A percentile compares a stretch with the other conserved stretches of the same genome.
These are phyloP conservation scores for Fusarium guadeloupense DNA, from an alignment of 2,329 filamentous ascomycete species.

Conservation along the genomic window DNA sequence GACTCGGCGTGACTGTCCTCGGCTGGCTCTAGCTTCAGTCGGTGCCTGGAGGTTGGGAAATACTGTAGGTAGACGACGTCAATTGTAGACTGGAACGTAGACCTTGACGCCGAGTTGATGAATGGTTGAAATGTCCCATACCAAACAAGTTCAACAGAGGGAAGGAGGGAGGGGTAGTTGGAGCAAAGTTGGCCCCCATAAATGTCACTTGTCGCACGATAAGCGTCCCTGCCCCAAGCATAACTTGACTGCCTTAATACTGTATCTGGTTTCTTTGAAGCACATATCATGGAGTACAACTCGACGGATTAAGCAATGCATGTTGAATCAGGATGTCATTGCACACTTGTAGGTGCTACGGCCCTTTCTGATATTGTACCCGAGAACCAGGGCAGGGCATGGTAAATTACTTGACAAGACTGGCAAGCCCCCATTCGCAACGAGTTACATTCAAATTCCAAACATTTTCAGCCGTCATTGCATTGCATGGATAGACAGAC, in stretches of 20 bases:
- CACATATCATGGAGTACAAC: not conserved
- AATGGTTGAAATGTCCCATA: not conserved
- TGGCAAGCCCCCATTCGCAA: constrained; percentile 24
- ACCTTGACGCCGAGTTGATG: constrained; percentile 4
- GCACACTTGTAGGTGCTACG: too few species aligned
- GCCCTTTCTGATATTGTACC: not conserved
- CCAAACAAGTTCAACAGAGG: not conserved
- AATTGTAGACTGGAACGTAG: constrained; percentile 15
- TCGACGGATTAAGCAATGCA: too few species aligned
- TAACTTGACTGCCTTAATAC: not conserved
- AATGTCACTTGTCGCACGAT: not conserved
- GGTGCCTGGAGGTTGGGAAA: not conserved
- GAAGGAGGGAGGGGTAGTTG: constrained; percentile 5
- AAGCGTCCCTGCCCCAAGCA: not conserved
- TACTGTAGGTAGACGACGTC: not conserved
- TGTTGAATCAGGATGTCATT: too few species aligned
- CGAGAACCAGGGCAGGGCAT: not conserved
- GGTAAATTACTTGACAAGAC: constrained; percentile 12
- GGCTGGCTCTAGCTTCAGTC: not conserved
- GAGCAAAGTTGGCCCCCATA: constrained; percentile 1
- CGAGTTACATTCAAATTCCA: constrained; percentile 23
- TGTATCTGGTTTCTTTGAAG: too few species aligned
- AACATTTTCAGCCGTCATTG: constrained; percentile 14
- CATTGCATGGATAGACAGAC: not conserved
- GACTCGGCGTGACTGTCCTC: not conserved